phyloP scores from a whole-genome alignment of 345 rosid species.

The Cardiospermum halicacabum region DNA sequence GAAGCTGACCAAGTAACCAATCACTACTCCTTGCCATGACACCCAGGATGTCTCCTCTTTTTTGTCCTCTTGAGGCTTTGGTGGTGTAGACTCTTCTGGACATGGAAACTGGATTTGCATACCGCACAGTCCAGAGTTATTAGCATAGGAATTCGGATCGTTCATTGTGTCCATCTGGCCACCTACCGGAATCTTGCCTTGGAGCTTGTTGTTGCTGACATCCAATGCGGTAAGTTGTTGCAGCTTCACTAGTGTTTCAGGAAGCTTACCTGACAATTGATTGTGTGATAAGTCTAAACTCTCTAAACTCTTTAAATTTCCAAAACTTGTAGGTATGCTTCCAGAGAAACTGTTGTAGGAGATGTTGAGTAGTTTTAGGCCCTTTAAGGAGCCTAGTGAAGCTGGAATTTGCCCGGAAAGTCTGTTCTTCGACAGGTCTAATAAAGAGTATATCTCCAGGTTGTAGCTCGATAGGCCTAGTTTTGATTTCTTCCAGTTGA shows the following conservation, averaged over 20 bases:
- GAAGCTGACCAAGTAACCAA: conserved; percentile 10
- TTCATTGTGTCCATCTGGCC: conserved; percentile 32
- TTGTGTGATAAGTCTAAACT: conserved; percentile 38
- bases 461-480: conserved; percentile 26
- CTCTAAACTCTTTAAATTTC: conserved; percentile 25
- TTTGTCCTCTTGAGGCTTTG: conserved; percentile 9
- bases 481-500: conserved; percentile 27
- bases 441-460: conserved; percentile 30
- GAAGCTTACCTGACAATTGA: conserved; percentile 23
- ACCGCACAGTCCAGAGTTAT: conserved; percentile 29
- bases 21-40: conserved; percentile 11
- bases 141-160: conserved; percentile 21
- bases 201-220: conserved; percentile 26
- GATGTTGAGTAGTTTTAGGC: conserved; percentile 26
- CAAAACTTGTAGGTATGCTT: conserved; percentile 22
- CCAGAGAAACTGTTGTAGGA: conserved; percentile 26
- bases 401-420: conserved; percentile 23
- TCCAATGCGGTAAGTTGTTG: conserved; percentile 22
- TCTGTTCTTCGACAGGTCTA: conserved; percentile 29
- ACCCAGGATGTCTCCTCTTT: conserved; percentile 7
- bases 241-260: conserved; percentile 20
- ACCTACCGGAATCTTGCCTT: conserved; percentile 33
- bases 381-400: conserved; percentile 23
- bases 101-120: conserved; percentile 26
- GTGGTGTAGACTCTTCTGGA: conserved; percentile 10